Base-by-base conservation (phyloP, 805 yeast genomes). In the fission yeast (Schizosaccharomyces pombe) region DNA sequence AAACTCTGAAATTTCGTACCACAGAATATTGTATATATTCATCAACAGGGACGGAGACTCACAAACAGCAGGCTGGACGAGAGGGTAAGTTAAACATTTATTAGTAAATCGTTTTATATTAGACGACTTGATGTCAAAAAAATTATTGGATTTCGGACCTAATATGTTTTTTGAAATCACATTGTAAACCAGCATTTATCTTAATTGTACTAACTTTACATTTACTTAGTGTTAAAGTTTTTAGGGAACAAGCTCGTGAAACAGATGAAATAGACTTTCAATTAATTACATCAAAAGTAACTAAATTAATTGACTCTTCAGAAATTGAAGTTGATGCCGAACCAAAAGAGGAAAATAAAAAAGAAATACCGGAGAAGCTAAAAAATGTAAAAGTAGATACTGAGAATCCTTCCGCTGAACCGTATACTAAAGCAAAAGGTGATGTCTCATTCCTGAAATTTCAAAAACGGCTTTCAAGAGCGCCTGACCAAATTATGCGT, bases 271-370 rank as follows among this genome's bases (percentile, higher is more conserved):
- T 32, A 14, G 37, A 8, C 37, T 8, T 8, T 32, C 14, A 9
- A 14, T 32, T 32, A 32, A 8, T 32, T 14, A 14, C n/a, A n/a
- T n/a, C n/a, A n/a, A n/a, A n/a, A n/a, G n/a, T n/a, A n/a, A n/a
- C n/a, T n/a, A 19, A 43, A 12, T 24, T 22, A 2, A 22, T 28
- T 22, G 11, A 4, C 14, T 6, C 49, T 22, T n/a, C 30, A 2
- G 49, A 43, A 43, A 43, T 43, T 16, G 49, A 43, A 19, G 49
- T 43, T 16, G 49, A 43, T 43, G 14, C 30, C 26, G 49, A 43
- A 3, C 49, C 49, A 22, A 14, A 16, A 3, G 14, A 43, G 5
- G 49, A 43, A 26, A 14, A 28, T 22, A 14, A 5, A 19, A 24
- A 43, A 43, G 31, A 14, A 4, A 8, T 22, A n/a, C 30, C 9